Base-by-base conservation (phyloP, 2,329 filamentous ascomycete genomes). In the Nakataea oryzae region DNA sequence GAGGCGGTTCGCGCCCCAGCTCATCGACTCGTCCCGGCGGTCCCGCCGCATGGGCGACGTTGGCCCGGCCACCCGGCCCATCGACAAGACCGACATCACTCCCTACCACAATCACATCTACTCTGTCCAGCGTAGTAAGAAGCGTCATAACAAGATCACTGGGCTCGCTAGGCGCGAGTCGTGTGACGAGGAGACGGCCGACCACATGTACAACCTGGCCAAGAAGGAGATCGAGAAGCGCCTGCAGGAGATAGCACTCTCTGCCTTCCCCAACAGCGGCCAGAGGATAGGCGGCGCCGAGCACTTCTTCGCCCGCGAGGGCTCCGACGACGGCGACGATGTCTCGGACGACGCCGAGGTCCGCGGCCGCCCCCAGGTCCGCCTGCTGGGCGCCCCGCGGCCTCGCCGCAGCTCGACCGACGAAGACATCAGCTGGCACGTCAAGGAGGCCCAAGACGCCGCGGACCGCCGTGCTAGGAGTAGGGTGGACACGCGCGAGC, bases 181-280 rank as follows among this genome's bases (percentile, higher is more conserved):
- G 63, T 88, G 89, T 65, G 90, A 95, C 70, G 89, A 90, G 65
- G 83, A 84, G 65, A 88, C 90, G 67, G 86, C 88, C 60, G 86
- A 87, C 50, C 93, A 93, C 72, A 76, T 96, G 62, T 82, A 96
- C 63, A 86, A 89, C 62, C 78, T 96, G 63, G 90, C 92, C 56
- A 90, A 90, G 60, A 88, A 86, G 69, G 88, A 91, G 69, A 90
- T 89, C 11, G 87, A 95, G 72, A 86, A 87, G 69, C 88, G 93
- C 72, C 79, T 97, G 65, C 86, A 89, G 65, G 90, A 96, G 68
- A 81, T 85, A 69, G 89, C 88, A 58, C 80, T 92, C 70, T 86
- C 87, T 54, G 90, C 88, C 1, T 93, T 91, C 70, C 88, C 89
- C 69, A 87, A 87, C 69, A 89, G 88, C 69, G 82, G 84, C 13